Evolutionary conservation across 2,329 filamentous ascomycete genomes (phyloP).

Genomic region (Coniochaeta sp.): DNA sequence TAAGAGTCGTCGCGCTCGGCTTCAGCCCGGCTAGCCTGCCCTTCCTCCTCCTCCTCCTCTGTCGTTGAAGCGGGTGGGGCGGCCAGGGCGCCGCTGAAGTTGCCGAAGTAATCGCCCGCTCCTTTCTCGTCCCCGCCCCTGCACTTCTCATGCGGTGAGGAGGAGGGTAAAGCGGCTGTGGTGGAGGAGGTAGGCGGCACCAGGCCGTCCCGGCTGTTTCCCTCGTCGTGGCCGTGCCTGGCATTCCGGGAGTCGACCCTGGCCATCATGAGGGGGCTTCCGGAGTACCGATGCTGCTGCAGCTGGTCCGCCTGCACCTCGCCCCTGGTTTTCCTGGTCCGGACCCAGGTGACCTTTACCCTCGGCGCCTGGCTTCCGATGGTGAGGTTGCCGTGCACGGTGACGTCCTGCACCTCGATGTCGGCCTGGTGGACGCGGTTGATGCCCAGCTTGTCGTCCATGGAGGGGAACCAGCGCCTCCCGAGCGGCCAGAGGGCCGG

Average conservation of each 20-base stretch:
- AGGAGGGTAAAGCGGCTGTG: too few relatives aligned
- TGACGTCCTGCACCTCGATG: conserved; percentile 11
- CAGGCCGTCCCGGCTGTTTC: background rate
- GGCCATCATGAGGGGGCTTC: too few relatives aligned
- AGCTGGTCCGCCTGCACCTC: too few relatives aligned
- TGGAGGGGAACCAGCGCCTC: conserved; percentile 24
- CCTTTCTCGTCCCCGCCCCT: background rate
- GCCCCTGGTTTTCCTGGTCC: background rate
- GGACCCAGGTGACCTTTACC: conserved; percentile 6
- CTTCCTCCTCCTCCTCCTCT: too few relatives aligned
- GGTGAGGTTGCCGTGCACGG: background rate
- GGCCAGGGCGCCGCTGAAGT: background rate
- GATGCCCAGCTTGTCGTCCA: conserved; percentile 20
- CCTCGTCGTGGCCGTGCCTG: too few relatives aligned
- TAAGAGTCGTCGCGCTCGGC: background rate
- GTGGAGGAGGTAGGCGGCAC: background rate
- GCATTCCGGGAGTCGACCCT: too few relatives aligned
- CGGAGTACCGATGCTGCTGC: too few relatives aligned
- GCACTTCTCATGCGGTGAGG: background rate
- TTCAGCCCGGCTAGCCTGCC: too few relatives aligned
- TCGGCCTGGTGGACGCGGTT: conserved; percentile 13
- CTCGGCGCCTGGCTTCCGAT: background rate
- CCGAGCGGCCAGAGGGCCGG: conserved; percentile 27
- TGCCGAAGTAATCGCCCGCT: background rate
- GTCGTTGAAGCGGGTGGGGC: background rate